Conservation (phyloP, 192 early-diverging fungal species). For the Pilaira anomala region DNA sequence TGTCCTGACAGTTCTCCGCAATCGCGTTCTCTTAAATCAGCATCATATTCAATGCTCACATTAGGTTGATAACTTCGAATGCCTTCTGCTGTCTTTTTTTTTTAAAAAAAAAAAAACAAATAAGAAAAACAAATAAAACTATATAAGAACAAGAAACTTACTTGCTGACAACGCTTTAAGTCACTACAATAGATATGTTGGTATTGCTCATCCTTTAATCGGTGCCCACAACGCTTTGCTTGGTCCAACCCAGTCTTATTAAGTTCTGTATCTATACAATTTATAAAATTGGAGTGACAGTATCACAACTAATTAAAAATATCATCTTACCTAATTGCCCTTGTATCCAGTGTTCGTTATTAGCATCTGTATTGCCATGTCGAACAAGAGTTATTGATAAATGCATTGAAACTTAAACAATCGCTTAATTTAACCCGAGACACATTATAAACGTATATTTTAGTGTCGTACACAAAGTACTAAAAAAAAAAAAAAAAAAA, state of each 20-base stretch:
- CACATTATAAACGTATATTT: too few relatives aligned
- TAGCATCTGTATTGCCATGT: constrained; percentile 39
- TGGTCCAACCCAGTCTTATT: constrained; percentile 18
- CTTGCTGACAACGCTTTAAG: constrained; percentile 27
- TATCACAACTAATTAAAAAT: background rate
- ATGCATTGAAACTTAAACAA: too few relatives aligned
- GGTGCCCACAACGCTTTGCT: constrained; percentile 22
- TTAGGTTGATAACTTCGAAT: constrained; percentile 14
- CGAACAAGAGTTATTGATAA: constrained; percentile 24
- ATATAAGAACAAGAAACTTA: constrained; percentile 11
- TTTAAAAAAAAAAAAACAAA: background rate
- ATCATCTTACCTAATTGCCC: constrained; percentile 27
- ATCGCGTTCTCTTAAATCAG: constrained; percentile 17
- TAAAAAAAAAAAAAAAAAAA: too few relatives aligned
- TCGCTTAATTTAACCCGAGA: too few relatives aligned
- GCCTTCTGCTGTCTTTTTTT: constrained; percentile 19
- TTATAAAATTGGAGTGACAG: background rate
- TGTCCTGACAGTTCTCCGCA: constrained; percentile 24
- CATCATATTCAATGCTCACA: constrained; percentile 1
- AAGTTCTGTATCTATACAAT: constrained; percentile 22
- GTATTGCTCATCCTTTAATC: constrained; percentile 12
- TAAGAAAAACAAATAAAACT: background rate
- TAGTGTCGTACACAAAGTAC: too few relatives aligned
- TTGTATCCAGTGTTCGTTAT: constrained; percentile 26
- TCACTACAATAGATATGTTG: constrained; percentile 28